Percentiles rank a stretch among this genome's conserved stretches.
Conservation (phyloP, 108 stramenopile species). For the Cylindrotheca fusiformis region DNA sequence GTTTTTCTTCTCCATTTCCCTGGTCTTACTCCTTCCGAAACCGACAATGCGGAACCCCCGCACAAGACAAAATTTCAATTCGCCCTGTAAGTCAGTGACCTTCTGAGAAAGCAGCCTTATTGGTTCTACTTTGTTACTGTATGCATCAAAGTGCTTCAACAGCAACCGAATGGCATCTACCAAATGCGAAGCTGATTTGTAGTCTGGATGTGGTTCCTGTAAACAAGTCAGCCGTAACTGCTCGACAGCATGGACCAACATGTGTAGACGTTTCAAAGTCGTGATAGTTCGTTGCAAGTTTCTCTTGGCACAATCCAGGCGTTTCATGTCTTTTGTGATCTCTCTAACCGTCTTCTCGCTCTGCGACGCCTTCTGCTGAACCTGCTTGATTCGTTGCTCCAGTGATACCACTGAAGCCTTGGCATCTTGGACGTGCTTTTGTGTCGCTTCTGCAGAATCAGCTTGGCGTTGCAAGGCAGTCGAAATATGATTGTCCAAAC, state of each 20-base stretch:
- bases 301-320: conserved; percentile 94
- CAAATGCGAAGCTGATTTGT: conserved; percentile 86
- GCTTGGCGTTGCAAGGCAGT: conserved; percentile 74
- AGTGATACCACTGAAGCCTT: conserved; percentile 55
- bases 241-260: conserved; percentile 95
- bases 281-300: conserved; percentile 96
- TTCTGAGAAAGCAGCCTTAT: conserved; percentile 62
- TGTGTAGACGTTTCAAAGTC: conserved; percentile 95
- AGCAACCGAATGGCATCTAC: conserved; percentile 92
- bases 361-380: conserved; percentile 69
- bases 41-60: conserved; percentile 63
- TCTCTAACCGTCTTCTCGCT: conserved; percentile 75
- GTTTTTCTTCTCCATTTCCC: conserved; percentile 37
- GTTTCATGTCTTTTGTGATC: conserved; percentile 94
- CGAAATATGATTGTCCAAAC: conserved; percentile 73
- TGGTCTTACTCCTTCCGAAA: conserved; percentile 44
- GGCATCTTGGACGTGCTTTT: conserved; percentile 67
- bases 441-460: conserved; percentile 52
- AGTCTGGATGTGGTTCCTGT: conserved; percentile 63
- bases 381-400: conserved; percentile 53
- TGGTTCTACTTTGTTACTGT: conserved; percentile 60
- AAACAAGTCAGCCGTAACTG: conserved; percentile 76
- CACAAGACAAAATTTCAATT: conserved; percentile 58
- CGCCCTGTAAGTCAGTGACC: conserved; percentile 50
- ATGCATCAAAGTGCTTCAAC: conserved; percentile 78